Evolutionary conservation across 352 stramenopile species (phyloP).

Genomic region (Pythium insidiosum): DNA sequence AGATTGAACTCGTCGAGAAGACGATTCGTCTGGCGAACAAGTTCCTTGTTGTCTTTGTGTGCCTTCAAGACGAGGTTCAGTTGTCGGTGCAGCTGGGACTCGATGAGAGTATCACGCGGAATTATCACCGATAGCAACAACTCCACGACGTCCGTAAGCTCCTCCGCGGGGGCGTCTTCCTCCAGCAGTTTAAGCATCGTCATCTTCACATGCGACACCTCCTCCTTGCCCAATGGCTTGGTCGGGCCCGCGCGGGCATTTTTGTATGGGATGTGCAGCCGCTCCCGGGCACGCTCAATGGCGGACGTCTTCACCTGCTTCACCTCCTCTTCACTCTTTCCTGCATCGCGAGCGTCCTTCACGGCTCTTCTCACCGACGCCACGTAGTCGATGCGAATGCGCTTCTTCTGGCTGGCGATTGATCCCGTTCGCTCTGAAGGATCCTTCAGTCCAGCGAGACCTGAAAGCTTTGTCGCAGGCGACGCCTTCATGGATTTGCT

Average conservation of each 20-base stretch:
- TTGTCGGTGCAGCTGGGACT: conserved; percentile 67
- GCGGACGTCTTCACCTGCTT: conserved; percentile 56
- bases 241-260: conserved; percentile 58
- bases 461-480: conserved; percentile 18
- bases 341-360: conserved; percentile 65
- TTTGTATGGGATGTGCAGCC: conserved; percentile 76
- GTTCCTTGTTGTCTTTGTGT: conserved; percentile 83
- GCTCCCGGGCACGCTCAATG: conserved; percentile 69
- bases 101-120: conserved; percentile 58
- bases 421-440: conserved; percentile 8
- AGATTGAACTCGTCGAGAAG: conserved; percentile 71
- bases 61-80: conserved; percentile 69
- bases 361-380: conserved; percentile 75
- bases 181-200: conserved; percentile 82
- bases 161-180: conserved; percentile 68
- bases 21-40: conserved; percentile 75
- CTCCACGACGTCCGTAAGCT: conserved; percentile 78
- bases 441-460: conserved; percentile 1
- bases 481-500: conserved; percentile 26
- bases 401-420: conserved; percentile 52
- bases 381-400: conserved; percentile 82
- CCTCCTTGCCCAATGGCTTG: conserved; percentile 74
- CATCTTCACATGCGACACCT: conserved; percentile 78
- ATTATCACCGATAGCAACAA: conserved; percentile 75
- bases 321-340: conserved; percentile 72